Evolutionary conservation across 2,329 filamentous ascomycete species (phyloP).

Genomic region (Diplodia intermedia): DNA sequence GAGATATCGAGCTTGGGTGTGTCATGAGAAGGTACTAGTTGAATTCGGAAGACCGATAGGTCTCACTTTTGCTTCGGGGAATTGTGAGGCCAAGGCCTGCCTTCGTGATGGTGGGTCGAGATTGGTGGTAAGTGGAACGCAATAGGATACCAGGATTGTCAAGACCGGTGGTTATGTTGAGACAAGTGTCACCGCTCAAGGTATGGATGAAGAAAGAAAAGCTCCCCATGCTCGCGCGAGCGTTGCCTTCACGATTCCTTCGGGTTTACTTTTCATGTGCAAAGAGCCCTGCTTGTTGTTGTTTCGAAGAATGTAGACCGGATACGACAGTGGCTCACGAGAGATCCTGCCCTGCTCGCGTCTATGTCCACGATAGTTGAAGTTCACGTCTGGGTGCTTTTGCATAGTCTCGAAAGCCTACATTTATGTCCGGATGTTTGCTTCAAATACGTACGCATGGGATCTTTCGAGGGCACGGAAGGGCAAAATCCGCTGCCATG

Average conservation of each 20-base stretch:
- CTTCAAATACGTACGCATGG: too few relatives aligned
- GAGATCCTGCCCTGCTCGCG: too few relatives aligned
- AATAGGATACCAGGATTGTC: conserved; percentile 22
- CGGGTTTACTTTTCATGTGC: not conserved
- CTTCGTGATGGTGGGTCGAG: not conserved
- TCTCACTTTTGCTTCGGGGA: not conserved
- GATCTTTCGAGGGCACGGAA: too few relatives aligned
- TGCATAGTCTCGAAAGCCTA: too few relatives aligned
- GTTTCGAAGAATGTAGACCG: not conserved
- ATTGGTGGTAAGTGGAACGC: not conserved
- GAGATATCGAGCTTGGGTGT: conserved; percentile 82
- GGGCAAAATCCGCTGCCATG: too few relatives aligned
- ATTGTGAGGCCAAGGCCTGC: not conserved
- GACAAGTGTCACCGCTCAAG: not conserved
- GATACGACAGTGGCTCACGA: too few relatives aligned
- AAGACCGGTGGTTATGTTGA: not conserved
- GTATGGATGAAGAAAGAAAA: not conserved
- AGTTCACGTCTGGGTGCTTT: too few relatives aligned
- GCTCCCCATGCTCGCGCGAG: not conserved
- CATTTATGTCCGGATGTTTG: too few relatives aligned
- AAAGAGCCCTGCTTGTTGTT: not conserved
- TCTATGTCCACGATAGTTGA: too few relatives aligned
- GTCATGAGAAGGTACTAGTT: conserved; percentile 26
- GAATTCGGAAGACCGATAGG: not conserved
- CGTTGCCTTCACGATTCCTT: not conserved